A percentile compares a stretch with the other conserved stretches of the same genome.
Evolutionary conservation across 371 early-diverging fungal species (phyloP).

Genomic region (Rhizopus arrhizus): DNA sequence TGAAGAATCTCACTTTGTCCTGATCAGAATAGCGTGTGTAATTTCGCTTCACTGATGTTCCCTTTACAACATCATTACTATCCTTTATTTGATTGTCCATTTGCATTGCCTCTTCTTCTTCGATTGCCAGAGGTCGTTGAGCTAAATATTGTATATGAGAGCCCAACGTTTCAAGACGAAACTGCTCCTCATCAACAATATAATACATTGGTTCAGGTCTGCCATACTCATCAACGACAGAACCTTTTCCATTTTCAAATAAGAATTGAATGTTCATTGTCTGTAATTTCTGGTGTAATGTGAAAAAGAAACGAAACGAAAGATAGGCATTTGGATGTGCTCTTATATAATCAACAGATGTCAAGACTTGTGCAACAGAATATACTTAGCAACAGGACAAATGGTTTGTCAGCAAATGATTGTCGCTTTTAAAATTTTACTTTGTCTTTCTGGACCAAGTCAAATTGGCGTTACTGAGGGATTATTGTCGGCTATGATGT

Average conservation of each 20-base stretch:
- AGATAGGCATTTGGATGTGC: conserved; percentile 3
- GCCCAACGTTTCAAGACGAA: conserved; percentile 19
- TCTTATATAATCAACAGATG: conserved; percentile 1
- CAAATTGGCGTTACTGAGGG: too few species aligned
- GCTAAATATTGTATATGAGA: conserved; percentile 16
- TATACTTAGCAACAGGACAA: too few species aligned
- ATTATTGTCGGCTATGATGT: too few species aligned
- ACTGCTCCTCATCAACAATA: too few species aligned
- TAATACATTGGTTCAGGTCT: conserved; percentile 25
- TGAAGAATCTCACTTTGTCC: conserved; percentile 14
- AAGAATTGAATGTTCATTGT: conserved; percentile 17
- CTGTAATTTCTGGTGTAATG: conserved; percentile 1
- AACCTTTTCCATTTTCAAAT: conserved; percentile 13
- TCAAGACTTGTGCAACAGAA: neutral
- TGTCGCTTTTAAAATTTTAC: too few species aligned
- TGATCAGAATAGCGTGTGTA: too few species aligned
- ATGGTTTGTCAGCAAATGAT: too few species aligned
- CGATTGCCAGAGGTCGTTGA: neutral
- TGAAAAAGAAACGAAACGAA: conserved; percentile 1
- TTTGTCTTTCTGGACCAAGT: too few species aligned
- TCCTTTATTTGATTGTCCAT: conserved; percentile 2
- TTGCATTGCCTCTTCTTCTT: conserved; percentile 5
- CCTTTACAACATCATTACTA: conserved; percentile 2
- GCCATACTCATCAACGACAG: conserved; percentile 18
- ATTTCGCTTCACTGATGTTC: conserved; percentile 9